Evolutionary conservation across 1,139 yeast genomes (phyloP).

Genomic region (Candida sp.): DNA sequence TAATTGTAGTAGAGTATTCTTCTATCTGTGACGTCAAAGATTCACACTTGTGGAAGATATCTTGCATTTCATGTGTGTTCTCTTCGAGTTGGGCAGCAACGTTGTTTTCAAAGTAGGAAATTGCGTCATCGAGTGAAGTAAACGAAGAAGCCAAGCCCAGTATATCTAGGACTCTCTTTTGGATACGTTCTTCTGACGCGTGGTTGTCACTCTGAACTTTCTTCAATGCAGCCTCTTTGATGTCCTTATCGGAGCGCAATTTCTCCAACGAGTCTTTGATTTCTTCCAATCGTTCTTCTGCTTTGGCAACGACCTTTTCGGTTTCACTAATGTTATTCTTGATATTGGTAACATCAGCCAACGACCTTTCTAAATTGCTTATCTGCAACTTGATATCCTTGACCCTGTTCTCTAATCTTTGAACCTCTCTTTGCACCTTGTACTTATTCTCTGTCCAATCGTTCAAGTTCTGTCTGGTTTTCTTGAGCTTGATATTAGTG

Average conservation of each 20-base stretch:
- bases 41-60: constrained; percentile 11
- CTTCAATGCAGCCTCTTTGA: constrained; percentile 27
- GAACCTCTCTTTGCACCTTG: constrained; percentile 46
- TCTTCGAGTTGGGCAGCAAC: constrained; percentile 21
- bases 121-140: constrained; percentile 12
- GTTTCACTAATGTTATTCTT: constrained; percentile 21
- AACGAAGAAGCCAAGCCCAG: constrained; percentile 9
- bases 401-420: constrained; percentile 53
- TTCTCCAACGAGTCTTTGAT: constrained; percentile 18
- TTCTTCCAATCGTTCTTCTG: constrained; percentile 17
- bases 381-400: constrained; percentile 62
- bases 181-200: constrained; percentile 16
- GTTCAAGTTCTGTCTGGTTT: constrained; percentile 46
- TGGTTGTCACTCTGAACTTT: constrained; percentile 23
- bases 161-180: constrained; percentile 6
- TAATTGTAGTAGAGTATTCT: constrained; percentile 23
- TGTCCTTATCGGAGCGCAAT: constrained; percentile 16
- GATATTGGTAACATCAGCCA: constrained; percentile 39
- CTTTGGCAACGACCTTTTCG: constrained; percentile 17
- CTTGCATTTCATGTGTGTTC: constrained; percentile 18
- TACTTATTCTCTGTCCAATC: constrained; percentile 55
- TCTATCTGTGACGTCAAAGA: constrained; percentile 23
- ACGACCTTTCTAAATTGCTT: constrained; percentile 56
- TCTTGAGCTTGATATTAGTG: constrained; percentile 47
- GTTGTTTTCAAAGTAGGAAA: constrained; percentile 23